Evolutionary conservation across 345 rosid genomes (phyloP), one percentile per base, ranked within the genome.

Genomic region (Brassica incana): DNA sequence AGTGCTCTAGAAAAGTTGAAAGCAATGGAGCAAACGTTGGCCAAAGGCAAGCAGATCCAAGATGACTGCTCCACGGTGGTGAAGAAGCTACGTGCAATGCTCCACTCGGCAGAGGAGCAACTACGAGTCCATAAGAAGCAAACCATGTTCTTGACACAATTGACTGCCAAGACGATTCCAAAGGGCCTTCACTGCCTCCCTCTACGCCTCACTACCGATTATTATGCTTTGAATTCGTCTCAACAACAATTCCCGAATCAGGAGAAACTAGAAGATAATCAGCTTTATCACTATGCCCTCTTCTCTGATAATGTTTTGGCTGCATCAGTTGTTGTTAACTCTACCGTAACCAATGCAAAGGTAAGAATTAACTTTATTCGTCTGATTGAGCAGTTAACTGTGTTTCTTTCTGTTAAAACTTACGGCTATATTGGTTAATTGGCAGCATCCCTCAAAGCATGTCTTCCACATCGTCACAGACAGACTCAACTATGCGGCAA

Each of bases 141-240:
- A 86, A 84, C 92, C 72, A 80, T 90, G 87, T 93, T 91, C 86
- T 89, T 95, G 89, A 93, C 95, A 11, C 99, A 95, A 33, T 78
- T 95, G 85, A 91, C 99, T 20, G 97, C 99, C 65, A 95, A 95
- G 85, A 91, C 99, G 8, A 82, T 95, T 73, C 96, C 99, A 10
- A 95, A 93, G 86, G 99, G 99, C 77, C 93, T 95, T 72, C 99
- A 95, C 81, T 95, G 99, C 83, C 94, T 95, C 78, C 98, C 99
- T 8, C 81, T 95, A 65, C 99, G 95, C 84, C 92, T 95, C 77
- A 89, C 98, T 66, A 83, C 86, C 8, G 97, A 90, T 79, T 95
- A 90, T 66, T 89, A 88, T 80, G 33, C 85, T 16, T 84, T 91
- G 84, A 88, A 83, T 82, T 79, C 89, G 79, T 87, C 96, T 48